Evolutionary conservation across 768 basidiomycete genomes (phyloP).

Genomic region (Hypholoma fasciculare): DNA sequence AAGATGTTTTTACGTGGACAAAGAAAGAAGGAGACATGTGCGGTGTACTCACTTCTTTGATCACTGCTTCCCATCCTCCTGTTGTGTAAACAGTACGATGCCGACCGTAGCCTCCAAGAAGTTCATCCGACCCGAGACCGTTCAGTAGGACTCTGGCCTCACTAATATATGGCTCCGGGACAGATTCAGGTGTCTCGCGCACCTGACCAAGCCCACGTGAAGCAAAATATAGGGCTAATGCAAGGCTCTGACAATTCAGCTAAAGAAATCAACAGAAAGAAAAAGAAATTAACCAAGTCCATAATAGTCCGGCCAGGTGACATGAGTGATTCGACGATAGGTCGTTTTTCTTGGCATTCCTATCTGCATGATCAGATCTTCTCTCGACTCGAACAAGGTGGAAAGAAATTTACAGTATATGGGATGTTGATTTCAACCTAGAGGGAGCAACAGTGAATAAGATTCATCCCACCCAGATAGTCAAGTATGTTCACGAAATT

Average conservation of each 20-base stretch:
- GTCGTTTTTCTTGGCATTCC: slow-evolving; percentile 65
- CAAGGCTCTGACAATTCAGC: slow-evolving; percentile 66
- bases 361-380: slow-evolving; percentile 24
- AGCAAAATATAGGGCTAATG: slow-evolving; percentile 91
- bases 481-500: slow-evolving; percentile 67
- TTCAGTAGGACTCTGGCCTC: slow-evolving; percentile 82
- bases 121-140: slow-evolving; percentile 93
- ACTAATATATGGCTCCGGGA: slow-evolving; percentile 60
- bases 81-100: slow-evolving; percentile 74
- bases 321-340: slow-evolving; percentile 70
- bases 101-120: slow-evolving; percentile 91
- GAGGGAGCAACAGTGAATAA: neutral
- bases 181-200: slow-evolving; percentile 31
- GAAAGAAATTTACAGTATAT: slow-evolving; percentile 53
- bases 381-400: neutral
- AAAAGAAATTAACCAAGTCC: slow-evolving; percentile 68
- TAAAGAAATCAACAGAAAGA: neutral
- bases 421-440: slow-evolving; percentile 87
- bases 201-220: slow-evolving; percentile 75
- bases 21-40: neutral
- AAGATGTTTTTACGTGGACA: neutral
- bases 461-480: slow-evolving; percentile 21
- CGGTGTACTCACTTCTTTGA: slow-evolving; percentile 65
- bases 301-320: slow-evolving; percentile 80
- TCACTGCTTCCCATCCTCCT: slow-evolving; percentile 73